These are phyloP conservation scores for Coemansia sp. DNA, from an alignment of 192 early-diverging fungal genomes.

Conservation along the genomic window DNA sequence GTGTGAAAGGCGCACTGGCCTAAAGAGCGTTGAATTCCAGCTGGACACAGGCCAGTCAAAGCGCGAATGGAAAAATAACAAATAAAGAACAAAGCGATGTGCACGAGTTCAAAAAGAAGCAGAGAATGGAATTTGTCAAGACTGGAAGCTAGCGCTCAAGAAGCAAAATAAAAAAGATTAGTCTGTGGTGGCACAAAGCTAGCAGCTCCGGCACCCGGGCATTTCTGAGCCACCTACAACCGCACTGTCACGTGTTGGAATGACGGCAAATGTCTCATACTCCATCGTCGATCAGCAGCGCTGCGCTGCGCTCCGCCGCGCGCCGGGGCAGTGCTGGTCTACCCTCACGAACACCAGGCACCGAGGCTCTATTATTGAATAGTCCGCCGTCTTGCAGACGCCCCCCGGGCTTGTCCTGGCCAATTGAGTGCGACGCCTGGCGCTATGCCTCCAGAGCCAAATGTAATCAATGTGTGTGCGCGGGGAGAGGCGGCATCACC, in stretches of 20 bases:
- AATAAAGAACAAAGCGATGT: neutral
- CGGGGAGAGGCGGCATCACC: neutral
- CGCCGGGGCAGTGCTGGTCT: neutral
- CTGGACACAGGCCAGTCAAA: conserved; percentile 4
- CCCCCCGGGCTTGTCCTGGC: neutral
- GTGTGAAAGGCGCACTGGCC: conserved; percentile 31
- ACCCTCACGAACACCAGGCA: too few species aligned
- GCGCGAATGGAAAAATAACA: neutral
- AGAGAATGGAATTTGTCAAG: neutral
- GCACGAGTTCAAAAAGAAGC: too few species aligned
- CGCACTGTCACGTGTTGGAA: conserved; percentile 1
- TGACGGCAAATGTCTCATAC: neutral
- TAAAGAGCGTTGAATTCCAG: neutral
- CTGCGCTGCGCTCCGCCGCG: neutral
- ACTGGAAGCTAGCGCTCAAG: neutral
- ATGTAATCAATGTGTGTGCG: neutral
- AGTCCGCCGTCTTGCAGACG: neutral
- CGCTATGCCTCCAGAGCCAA: neutral
- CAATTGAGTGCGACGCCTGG: neutral
- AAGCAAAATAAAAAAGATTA: neutral
- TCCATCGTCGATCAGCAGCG: too few species aligned
- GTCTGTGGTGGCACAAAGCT: neutral
- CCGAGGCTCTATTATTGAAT: too few species aligned
- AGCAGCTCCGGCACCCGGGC: neutral
- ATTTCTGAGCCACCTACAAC: neutral